These are phyloP conservation scores for Salinomyces thailandicus DNA, from an alignment of 2,329 filamentous ascomycete species.

Conservation along the genomic window DNA sequence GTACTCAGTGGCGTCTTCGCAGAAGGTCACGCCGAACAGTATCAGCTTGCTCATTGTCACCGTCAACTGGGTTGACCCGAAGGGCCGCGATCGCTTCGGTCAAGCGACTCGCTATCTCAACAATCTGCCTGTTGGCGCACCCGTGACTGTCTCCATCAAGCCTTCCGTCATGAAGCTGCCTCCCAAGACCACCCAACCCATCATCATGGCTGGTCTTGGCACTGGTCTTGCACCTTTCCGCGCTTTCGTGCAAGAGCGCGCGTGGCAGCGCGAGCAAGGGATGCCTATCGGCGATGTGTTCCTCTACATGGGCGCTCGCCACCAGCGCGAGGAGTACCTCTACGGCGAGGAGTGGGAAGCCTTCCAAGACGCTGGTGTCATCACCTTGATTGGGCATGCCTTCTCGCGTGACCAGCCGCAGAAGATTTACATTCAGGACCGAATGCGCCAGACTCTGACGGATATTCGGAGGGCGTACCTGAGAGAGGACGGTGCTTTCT, in stretches of 20 bases:
- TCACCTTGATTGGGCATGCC: slow-evolving; percentile 83
- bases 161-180: slow-evolving; percentile 99
- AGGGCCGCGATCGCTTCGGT: slow-evolving; percentile 79
- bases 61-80: slow-evolving; percentile 85
- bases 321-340: slow-evolving; percentile 96
- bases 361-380: slow-evolving; percentile 87
- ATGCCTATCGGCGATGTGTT: slow-evolving; percentile 89
- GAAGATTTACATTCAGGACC: slow-evolving; percentile 99
- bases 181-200: slow-evolving; percentile 69
- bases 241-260: slow-evolving; percentile 94
- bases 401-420: slow-evolving; percentile 95
- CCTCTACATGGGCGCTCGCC: slow-evolving; percentile 90
- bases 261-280: slow-evolving; percentile 94
- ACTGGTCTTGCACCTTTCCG: slow-evolving; percentile 98
- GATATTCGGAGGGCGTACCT: slow-evolving; percentile 83
- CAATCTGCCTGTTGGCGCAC: slow-evolving; percentile 59
- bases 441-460: slow-evolving; percentile 78
- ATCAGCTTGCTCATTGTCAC: slow-evolving; percentile 95
- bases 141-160: slow-evolving; percentile 89
- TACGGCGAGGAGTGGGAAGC: slow-evolving; percentile 99
- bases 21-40: slow-evolving; percentile 82
- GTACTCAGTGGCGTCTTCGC: slow-evolving; percentile 97
- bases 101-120: slow-evolving; percentile 88
- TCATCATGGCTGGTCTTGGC: slow-evolving; percentile 98
- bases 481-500: slow-evolving; percentile 80